phyloP scores from a whole-genome alignment of 164 flowering plant species.

The Cinnamomum chago region DNA sequence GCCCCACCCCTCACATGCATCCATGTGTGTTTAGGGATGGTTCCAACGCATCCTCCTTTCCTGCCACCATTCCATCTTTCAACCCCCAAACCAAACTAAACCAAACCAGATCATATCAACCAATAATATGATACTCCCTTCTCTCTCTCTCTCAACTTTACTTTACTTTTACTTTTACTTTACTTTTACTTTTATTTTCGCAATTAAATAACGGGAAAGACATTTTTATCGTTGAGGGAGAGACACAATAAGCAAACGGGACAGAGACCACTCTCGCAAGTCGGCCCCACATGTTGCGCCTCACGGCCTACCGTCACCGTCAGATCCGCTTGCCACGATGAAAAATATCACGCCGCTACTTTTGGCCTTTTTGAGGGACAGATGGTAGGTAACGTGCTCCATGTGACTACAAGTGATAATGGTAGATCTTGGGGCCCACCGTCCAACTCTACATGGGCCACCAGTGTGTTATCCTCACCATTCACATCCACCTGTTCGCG shows the following conservation, averaged over 20 bases:
- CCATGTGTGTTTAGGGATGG: slow-evolving; percentile 4
- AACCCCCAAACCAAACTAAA: too few relatives aligned
- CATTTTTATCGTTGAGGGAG: neutral
- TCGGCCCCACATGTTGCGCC: slow-evolving; percentile 3
- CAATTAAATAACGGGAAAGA: too few relatives aligned
- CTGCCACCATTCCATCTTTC: too few relatives aligned
- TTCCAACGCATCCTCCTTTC: neutral
- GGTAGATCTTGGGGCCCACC: too few relatives aligned
- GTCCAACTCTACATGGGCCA: too few relatives aligned
- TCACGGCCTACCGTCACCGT: neutral
- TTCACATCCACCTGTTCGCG: too few relatives aligned
- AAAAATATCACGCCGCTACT: neutral
- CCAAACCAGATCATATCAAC: too few relatives aligned
- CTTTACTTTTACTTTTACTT: too few relatives aligned
- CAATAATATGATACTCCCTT: too few relatives aligned
- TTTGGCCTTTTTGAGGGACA: neutral
- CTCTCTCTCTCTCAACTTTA: too few relatives aligned
- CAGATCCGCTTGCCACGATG: slow-evolving; percentile 3
- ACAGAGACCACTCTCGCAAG: neutral
- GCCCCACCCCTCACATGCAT: slow-evolving; percentile 8
- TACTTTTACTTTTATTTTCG: too few relatives aligned
- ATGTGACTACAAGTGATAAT: neutral
- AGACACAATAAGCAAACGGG: neutral
- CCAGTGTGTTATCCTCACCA: too few relatives aligned
- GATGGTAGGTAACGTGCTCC: neutral